phyloP scores from a whole-genome alignment of 805 yeast genomes.

The Candida easanensis region DNA sequence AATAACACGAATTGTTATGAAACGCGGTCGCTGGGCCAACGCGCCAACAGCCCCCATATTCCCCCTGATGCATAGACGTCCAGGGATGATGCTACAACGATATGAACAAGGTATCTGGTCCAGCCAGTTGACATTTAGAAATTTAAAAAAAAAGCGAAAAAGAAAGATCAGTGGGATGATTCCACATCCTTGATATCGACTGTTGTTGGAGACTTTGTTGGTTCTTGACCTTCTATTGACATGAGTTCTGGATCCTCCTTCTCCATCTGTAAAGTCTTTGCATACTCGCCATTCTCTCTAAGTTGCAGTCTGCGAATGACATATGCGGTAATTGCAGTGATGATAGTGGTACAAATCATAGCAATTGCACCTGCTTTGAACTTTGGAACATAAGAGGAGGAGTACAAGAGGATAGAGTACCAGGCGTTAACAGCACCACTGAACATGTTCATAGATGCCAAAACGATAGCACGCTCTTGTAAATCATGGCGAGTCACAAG shows the following conservation, averaged over 20 bases:
- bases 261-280: background rate
- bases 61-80: no score
- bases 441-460: constrained; percentile 67
- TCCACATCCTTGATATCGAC: background rate
- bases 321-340: constrained; percentile 38
- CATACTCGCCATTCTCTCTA: constrained; percentile 28
- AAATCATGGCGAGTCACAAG: constrained; percentile 54
- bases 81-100: no score
- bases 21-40: no score
- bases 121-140: no score
- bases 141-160: no score
- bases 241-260: background rate
- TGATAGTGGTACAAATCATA: constrained; percentile 48
- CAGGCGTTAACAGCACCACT: constrained; percentile 62
- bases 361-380: constrained; percentile 55
- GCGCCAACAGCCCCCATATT: no score
- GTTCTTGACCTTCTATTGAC: background rate
- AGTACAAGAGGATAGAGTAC: constrained; percentile 56
- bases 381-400: constrained; percentile 49
- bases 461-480: constrained; percentile 60
- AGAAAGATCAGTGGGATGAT: background rate
- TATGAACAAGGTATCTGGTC: no score
- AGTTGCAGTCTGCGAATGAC: constrained; percentile 43
- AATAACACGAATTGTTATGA: no score
- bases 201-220: background rate